Base-by-base conservation (phyloP, 331 rosid genomes). In the Quercus tomentella region DNA sequence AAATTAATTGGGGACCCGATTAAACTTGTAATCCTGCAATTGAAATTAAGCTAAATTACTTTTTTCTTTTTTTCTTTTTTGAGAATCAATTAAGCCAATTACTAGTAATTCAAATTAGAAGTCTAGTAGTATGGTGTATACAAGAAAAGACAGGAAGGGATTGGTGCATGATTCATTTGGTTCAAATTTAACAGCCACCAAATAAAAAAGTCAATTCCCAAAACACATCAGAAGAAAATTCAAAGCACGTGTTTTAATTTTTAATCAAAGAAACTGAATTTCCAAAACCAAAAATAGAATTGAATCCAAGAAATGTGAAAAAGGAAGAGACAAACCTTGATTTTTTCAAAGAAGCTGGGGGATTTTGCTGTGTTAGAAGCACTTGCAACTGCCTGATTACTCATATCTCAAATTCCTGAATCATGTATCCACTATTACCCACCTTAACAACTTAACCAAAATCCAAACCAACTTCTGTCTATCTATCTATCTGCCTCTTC, bases 321-420 rank as follows among this genome's bases (percentile, higher is more conserved):
- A 26, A 63, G 52, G 41, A 68, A 63, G 63, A 49, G 63, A 63
- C 26, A 11, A 35, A 76, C 80, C 80, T 41, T 76, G 49, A 76
- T 76, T 55, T 76, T 61, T 56, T 65, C 26, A 28, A 76, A 60
- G 61, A 76, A 63, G 73, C 73, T 28, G 62, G 60, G 17, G 22
- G 73, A 31, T 49, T 67, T 67, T 9, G 26, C 28, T 21, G 72
- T 20, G 17, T 67, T 49, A 35, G 52, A 67, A 35, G 72, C 26
- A 67, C 51, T 49, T 35, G 72, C 72, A n/a, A 33, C 72, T 9
- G 72, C 52, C 52, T 67, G 72, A 8, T 67, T 67, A 67, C 52
- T 67, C 72, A 67, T 67, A 67, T 67, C 52, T 67, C 72, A 67
- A 67, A 67, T 35, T 67, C 49, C 49, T 67, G 7, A 20, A 67